Base-by-base conservation (phyloP, 2,329 filamentous ascomycete genomes). In the Purpureocillium takamizusanense region DNA sequence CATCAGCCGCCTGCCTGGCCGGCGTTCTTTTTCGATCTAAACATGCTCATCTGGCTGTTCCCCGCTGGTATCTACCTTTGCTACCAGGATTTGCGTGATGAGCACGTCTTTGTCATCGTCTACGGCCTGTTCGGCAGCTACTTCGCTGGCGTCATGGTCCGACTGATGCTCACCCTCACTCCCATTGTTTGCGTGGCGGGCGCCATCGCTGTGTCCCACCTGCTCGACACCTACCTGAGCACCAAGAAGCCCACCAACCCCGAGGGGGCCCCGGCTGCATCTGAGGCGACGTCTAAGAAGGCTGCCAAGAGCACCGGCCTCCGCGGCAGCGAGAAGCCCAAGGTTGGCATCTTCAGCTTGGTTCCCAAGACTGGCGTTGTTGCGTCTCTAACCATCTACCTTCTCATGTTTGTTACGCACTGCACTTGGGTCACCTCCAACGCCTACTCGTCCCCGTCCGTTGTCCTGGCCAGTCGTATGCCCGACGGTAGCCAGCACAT, bases 401-500 rank as follows among this genome's bases (percentile, higher is more conserved):
- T 98, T 7, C 65, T 97, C 44, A 73, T 98, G 44, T 98, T 98
- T 57, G 92, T 98, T 40, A 76, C 90, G 37, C 92, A 98, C 70
- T 98, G 92, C 67, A 98, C 92, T 10, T 98, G 94, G 92, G 92
- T 98, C 37, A 98, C 92, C 13, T 97, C 92, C 6, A 97, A 97
- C 56, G 94, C 92, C 17, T 98, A 98, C 67, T 97, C 92, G 7
- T 98, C 92, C 18, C 92, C 92, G 6, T 98, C 92, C 0, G 92
- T 98, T 37, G 92, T 98, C 23, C 70, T 98, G 53, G 92, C 92
- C 16, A 95, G 89, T 57, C 80, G 81, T 49, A 73, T 95, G 66
- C 88, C 90, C 2, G 92, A 98, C 56, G 92, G 94, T 45, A 92
- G 82, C 60, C 90, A 97, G 60, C 89, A 94, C 66, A 98, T 98